Percentiles rank a stretch among this genome's conserved stretches.
These are phyloP conservation scores for Pugionium dolabratum DNA, from an alignment of 345 rosid species.

Conservation along the genomic window DNA sequence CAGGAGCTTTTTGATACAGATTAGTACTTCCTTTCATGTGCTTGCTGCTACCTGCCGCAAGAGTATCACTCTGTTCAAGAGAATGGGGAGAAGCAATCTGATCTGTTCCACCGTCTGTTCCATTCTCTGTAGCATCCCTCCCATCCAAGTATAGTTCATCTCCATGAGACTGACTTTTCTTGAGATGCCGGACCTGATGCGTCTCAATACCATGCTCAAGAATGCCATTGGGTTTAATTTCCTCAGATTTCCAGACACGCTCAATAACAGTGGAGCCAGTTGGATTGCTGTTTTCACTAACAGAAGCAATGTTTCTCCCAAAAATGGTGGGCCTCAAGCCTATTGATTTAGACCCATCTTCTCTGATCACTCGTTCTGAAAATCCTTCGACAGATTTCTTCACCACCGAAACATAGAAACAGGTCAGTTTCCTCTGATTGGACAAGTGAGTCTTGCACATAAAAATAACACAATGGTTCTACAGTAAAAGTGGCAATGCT, in stretches of 20 bases:
- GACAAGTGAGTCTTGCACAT: slow-evolving; percentile 25
- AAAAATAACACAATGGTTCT: slow-evolving; percentile 9
- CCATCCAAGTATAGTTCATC: slow-evolving; percentile 56
- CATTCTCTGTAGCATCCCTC: slow-evolving; percentile 40
- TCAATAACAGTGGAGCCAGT: slow-evolving; percentile 37
- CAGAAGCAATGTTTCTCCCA: slow-evolving; percentile 40
- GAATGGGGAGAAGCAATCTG: slow-evolving; percentile 56
- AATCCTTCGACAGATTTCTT: slow-evolving; percentile 44
- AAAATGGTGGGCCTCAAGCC: slow-evolving; percentile 39
- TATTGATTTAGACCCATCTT: slow-evolving; percentile 37
- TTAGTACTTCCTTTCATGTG: slow-evolving; percentile 35
- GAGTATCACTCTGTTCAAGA: slow-evolving; percentile 44
- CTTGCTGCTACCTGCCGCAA: slow-evolving; percentile 39
- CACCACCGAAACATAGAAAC: slow-evolving; percentile 48
- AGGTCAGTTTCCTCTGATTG: slow-evolving; percentile 44
- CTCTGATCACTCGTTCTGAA: slow-evolving; percentile 44
- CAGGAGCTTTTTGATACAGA: slow-evolving; percentile 40
- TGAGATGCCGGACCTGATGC: slow-evolving; percentile 42
- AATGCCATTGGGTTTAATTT: slow-evolving; percentile 42
- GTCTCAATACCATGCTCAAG: slow-evolving; percentile 32
- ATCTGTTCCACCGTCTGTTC: slow-evolving; percentile 50
- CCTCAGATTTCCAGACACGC: slow-evolving; percentile 58
- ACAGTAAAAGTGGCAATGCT: slow-evolving; percentile 26
- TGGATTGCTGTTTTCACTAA: slow-evolving; percentile 35
- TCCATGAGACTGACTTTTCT: slow-evolving; percentile 77